Base-by-base conservation (phyloP, 2,329 filamentous ascomycete genomes). In the Lasiodiplodia sp. region DNA sequence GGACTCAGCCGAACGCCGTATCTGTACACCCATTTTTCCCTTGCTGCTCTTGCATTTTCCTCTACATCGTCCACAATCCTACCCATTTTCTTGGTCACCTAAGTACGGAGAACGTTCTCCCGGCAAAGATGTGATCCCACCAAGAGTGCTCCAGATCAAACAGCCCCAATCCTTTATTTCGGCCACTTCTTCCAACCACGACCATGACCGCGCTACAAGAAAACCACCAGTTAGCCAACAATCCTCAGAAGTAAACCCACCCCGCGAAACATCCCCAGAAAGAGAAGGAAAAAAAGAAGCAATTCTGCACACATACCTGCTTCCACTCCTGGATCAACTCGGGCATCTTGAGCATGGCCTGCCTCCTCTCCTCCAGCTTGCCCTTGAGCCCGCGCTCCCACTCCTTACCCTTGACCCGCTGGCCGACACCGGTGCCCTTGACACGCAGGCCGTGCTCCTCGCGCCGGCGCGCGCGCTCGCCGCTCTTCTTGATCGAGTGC, bases 281-380 rank as follows among this genome's bases (percentile, higher is more conserved):
- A n/a, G 25, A 25, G 25, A 28, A 5, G 1, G 28, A 34, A 34
- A 7, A 34, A 34, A 34, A 1, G 31, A 34, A 34, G 8, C 31
- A 34, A 18, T 49, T 21, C 44, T 18, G 67, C 63, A 73, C 89
- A 79, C 89, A 79, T 84, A 96, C 92, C 88, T 92, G 90, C 83
- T 97, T 97, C 96, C 95, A 99, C 80, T 92, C 86, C 80, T 91
- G 88, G 79, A 99, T 92, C 84, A 98, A 88, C 76, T 91, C 89
- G 72, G 95, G 94, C 96, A 99, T 99, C 70, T 91, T 90, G 84
- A 96, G 81, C 93, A 98, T 97, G 69, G 96, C 96, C 81, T 92
- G 88, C 86, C 91, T 92, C 83, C 94, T 90, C 83, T 92, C 89
- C 80, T 97, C 93, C 87, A 98, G 89, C 85, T 90, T 89, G 70